Base-by-base conservation (phyloP, 1,284 basidiomycete genomes). In the Pisolithus thermaeus region DNA sequence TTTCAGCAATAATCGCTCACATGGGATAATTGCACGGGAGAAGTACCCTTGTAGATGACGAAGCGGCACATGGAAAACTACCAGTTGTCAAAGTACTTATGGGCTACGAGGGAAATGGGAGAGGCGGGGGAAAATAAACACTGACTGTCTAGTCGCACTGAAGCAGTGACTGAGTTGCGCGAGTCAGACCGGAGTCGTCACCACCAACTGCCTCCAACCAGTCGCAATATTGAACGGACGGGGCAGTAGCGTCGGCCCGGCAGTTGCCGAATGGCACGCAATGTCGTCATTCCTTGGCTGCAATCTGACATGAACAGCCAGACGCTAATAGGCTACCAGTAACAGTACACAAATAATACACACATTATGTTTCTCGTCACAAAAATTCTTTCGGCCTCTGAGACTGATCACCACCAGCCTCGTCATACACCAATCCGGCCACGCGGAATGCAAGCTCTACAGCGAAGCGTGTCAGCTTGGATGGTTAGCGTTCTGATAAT, bases 31-130 rank as follows among this genome's bases (percentile, higher is more conserved):
- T 91, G 87, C 48, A 94, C 91, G 3, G 92, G 90, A 53, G 87
- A 84, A 12, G 87, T 87, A 61, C 92, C 91, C 69, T 94, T 94
- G 78, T 93, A 94, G 45, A 95, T 89, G 57, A 92, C 87, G 61
- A 93, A 89, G 30, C 90, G 87, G 66, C 90, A 92, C 90, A 92
- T 91, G 51, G 46, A 6, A 11, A 35, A 35, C 32, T 14, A 35
- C 12, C 32, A 12, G 12, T 14, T 35, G 32, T 35, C 32, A 14
- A 35, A 35, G 32, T 14, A 14, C 32, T 35, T 14, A 35, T 12
- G 12, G 14, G 12, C 4, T 14, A 35, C 32, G 32, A 5, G 12
- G 12, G 12, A 35, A 12, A 12, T 12, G 12, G 12, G 14, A 16
- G 27, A 25, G 11, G 25, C 12, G 25, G 11, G 18, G 16, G 6